Conservation (phyloP, 176 grass and related monocot species). For the Pharus latifolius region DNA sequence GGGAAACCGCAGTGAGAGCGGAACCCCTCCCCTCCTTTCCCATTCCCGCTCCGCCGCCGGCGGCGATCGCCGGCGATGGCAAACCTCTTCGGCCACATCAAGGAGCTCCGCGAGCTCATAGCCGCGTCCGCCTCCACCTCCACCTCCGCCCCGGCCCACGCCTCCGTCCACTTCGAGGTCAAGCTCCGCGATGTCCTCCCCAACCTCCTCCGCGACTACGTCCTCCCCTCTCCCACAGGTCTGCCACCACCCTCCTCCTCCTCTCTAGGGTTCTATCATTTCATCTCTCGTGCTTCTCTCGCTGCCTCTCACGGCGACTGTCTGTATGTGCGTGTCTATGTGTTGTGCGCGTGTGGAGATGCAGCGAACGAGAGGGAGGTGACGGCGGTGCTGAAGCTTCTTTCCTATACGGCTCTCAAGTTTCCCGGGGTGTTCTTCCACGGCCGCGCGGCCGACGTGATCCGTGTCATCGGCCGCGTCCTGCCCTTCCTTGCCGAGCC, state of each 20-base stretch:
- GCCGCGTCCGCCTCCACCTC: conserved; percentile 33
- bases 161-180: conserved; percentile 52
- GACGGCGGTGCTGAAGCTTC: conserved; percentile 65
- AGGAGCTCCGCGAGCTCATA: conserved; percentile 69
- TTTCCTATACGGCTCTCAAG: conserved; percentile 58
- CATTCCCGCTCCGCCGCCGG: not conserved
- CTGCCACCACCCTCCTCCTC: not conserved
- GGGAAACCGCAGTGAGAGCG: not conserved
- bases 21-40: not conserved
- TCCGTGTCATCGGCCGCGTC: conserved; percentile 67
- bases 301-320: no score
- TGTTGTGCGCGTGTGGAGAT: not conserved
- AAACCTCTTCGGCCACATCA: conserved; percentile 46
- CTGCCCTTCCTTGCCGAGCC: conserved; percentile 76
- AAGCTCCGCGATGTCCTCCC: conserved; percentile 70
- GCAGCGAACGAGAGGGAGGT: conserved; percentile 62
- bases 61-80: conserved; percentile 25
- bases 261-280: not conserved
- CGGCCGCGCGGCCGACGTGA: conserved; percentile 56
- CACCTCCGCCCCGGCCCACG: not conserved
- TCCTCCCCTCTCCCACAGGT: conserved; percentile 57
- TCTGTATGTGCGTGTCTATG: no score
- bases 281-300: not conserved
- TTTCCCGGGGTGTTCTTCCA: conserved; percentile 86
- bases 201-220: conserved; percentile 77